phyloP scores from a whole-genome alignment of 352 stramenopile species.

The Globisporangium okanoganense region DNA sequence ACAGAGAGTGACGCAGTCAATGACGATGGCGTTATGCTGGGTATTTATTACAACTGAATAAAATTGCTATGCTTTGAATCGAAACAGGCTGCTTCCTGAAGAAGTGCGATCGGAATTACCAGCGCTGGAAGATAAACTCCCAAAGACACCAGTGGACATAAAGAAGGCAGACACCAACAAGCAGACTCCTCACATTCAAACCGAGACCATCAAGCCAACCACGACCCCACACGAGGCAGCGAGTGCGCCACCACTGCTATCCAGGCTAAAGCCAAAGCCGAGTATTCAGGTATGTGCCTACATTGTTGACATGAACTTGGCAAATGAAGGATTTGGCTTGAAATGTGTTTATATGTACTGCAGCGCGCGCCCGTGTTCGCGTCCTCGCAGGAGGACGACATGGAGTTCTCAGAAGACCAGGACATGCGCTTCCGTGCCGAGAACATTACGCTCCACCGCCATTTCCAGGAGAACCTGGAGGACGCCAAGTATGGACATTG shows the following conservation, averaged over 20 bases:
- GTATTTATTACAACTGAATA: neutral
- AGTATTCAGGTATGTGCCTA: slow-evolving; percentile 9
- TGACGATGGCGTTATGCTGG: neutral
- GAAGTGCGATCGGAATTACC: slow-evolving; percentile 46
- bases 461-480: slow-evolving; percentile 85
- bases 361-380: slow-evolving; percentile 30
- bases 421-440: slow-evolving; percentile 57
- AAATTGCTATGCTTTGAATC: neutral
- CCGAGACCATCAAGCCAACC: neutral
- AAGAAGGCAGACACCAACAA: slow-evolving; percentile 10
- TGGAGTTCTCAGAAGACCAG: slow-evolving; percentile 67
- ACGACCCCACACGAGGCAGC: neutral
- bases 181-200: neutral
- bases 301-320: neutral
- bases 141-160: slow-evolving; percentile 9
- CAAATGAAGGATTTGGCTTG: neutral
- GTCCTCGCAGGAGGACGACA: slow-evolving; percentile 36
- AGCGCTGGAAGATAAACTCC: slow-evolving; percentile 43
- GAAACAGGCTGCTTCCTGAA: slow-evolving; percentile 53
- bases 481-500: slow-evolving; percentile 59
- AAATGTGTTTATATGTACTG: neutral
- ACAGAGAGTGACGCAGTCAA: neutral
- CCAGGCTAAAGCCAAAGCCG: slow-evolving; percentile 1
- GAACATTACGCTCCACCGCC: slow-evolving; percentile 72
- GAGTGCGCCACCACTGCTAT: neutral